These are phyloP conservation scores for Boletus barrowsii DNA, from an alignment of 768 basidiomycete genomes.

Conservation along the genomic window DNA sequence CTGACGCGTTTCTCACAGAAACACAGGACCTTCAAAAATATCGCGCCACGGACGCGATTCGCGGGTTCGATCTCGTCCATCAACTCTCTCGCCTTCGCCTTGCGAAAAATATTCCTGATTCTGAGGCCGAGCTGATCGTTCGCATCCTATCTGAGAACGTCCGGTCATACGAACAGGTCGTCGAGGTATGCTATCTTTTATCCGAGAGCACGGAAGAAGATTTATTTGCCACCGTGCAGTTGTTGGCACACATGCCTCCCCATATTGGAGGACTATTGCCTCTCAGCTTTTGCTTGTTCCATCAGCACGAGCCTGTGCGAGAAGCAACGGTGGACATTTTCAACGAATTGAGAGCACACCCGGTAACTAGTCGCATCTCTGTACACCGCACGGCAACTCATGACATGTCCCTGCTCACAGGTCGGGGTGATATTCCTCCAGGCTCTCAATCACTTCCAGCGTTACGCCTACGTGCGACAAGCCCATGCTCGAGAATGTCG, in stretches of 20 bases:
- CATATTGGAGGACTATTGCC: conserved; percentile 82
- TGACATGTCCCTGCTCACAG: conserved; percentile 41
- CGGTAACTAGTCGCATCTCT: conserved; percentile 48
- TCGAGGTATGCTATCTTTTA: conserved; percentile 57
- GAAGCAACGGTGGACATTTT: conserved; percentile 83
- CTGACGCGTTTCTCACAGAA: conserved; percentile 7
- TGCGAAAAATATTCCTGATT: conserved; percentile 65
- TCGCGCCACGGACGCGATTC: conserved; percentile 56
- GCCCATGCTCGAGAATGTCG: conserved; percentile 62
- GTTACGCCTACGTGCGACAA: conserved; percentile 82
- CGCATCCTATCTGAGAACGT: conserved; percentile 68
- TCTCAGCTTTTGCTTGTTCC: conserved; percentile 87
- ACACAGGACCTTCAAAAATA: conserved; percentile 65
- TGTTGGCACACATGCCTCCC: conserved; percentile 74
- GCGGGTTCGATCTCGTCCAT: conserved; percentile 80
- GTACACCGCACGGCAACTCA: background rate
- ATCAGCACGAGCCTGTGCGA: conserved; percentile 73
- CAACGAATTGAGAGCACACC: conserved; percentile 69
- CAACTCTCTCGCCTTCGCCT: conserved; percentile 81
- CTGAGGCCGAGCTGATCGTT: conserved; percentile 75
- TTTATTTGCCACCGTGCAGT: conserved; percentile 39
- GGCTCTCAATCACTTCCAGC: conserved; percentile 83
- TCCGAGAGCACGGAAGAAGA: too few relatives aligned
- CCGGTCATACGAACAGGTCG: conserved; percentile 81
- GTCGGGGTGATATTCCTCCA: conserved; percentile 77